These are phyloP conservation scores for Raffaelea deltoideospora DNA, from an alignment of 2,329 filamentous ascomycete species.

Conservation along the genomic window DNA sequence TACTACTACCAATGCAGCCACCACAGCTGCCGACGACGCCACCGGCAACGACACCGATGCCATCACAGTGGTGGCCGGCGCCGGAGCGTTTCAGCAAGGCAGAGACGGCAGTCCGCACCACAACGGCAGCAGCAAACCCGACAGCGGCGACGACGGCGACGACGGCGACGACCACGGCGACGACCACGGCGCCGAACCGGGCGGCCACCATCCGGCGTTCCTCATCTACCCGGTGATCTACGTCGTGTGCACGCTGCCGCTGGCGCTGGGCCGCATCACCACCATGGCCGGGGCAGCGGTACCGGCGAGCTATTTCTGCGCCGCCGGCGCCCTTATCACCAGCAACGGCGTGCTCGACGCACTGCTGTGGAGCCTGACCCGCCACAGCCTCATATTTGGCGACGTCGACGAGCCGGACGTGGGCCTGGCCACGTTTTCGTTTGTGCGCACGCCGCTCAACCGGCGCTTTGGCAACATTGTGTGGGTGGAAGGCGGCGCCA, in stretches of 20 bases:
- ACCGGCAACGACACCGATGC: too few species aligned
- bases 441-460: constrained; percentile 15
- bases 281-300: constrained; percentile 34
- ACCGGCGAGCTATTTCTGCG: constrained; percentile 31
- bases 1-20: too few species aligned
- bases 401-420: constrained; percentile 15
- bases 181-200: background rate
- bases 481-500: constrained; percentile 14
- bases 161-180: background rate
- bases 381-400: constrained; percentile 13
- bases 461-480: constrained; percentile 16
- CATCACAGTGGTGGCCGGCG: too few species aligned
- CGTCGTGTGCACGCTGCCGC: constrained; percentile 42
- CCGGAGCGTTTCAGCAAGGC: too few species aligned
- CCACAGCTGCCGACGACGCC: too few species aligned
- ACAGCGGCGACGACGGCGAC: constrained; percentile 1
- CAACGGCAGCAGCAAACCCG: constrained; percentile 1
- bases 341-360: constrained; percentile 26
- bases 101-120: background rate
- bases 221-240: constrained; percentile 49
- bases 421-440: constrained; percentile 21
- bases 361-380: constrained; percentile 15
- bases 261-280: constrained; percentile 43
- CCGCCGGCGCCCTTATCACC: constrained; percentile 34
- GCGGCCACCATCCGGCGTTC: constrained; percentile 24